A percentile compares a stretch with the other conserved stretches of the same genome.
Evolutionary conservation across 2,329 filamentous ascomycete genomes (phyloP).

Genomic region (Pseudovirgaria hyperparasitica): DNA sequence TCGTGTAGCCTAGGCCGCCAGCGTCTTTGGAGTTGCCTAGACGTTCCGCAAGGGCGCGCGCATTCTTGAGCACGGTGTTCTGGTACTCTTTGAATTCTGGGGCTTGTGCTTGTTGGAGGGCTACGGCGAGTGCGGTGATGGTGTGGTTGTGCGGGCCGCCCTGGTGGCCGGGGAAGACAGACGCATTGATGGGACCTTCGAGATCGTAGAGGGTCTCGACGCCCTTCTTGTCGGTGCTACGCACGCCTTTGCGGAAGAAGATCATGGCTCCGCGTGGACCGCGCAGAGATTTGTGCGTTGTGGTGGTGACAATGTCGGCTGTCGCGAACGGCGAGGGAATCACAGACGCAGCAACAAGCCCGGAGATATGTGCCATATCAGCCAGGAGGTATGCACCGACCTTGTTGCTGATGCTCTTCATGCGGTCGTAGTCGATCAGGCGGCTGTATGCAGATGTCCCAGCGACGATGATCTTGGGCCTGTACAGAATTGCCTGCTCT

Average conservation of each 20-base stretch:
- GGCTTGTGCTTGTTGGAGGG: constrained; percentile 82
- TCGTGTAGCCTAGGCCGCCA: constrained; percentile 71
- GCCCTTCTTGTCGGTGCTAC: constrained; percentile 78
- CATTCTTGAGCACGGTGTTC: constrained; percentile 81
- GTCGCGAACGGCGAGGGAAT: constrained; percentile 87
- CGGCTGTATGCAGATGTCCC: constrained; percentile 98
- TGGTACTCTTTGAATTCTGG: constrained; percentile 93
- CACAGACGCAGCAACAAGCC: constrained; percentile 82
- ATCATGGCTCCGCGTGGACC: constrained; percentile 98
- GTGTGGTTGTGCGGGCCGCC: constrained; percentile 99
- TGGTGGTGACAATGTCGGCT: constrained; percentile 95
- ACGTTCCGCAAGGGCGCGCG: constrained; percentile 71
- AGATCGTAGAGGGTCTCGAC: constrained; percentile 91
- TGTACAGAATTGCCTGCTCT: constrained; percentile 81
- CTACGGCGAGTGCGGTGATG: constrained; percentile 91
- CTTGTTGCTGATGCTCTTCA: constrained; percentile 89
- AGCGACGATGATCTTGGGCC: constrained; percentile 90
- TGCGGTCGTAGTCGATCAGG: constrained; percentile 89
- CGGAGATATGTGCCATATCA: constrained; percentile 98
- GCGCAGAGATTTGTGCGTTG: constrained; percentile 97
- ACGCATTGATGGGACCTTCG: constrained; percentile 94
- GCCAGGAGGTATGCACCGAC: constrained; percentile 91
- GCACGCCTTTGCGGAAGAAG: constrained; percentile 97
- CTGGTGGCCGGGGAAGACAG: constrained; percentile 97
- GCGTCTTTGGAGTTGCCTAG: constrained; percentile 57